Evolutionary conservation across 2,329 filamentous ascomycete species (phyloP), one percentile per base, ranked within the genome.

Genomic region (Cercospora zeae-maydis): DNA sequence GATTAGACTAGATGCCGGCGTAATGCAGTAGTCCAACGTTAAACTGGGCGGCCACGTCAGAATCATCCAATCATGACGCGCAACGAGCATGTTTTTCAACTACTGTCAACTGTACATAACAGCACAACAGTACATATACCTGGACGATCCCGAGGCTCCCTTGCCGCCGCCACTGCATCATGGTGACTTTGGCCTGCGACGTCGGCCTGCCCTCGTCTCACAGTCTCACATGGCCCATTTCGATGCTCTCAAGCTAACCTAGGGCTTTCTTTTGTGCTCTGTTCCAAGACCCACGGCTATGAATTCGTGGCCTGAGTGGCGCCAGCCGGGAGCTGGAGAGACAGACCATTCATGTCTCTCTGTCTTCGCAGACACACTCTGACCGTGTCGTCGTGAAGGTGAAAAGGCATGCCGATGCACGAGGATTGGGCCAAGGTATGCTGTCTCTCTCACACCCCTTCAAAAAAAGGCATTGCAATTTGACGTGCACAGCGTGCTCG

Each of bases 91-190:
- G 52, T 19, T 21, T 24, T 54, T 36, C n/a, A n/a, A n/a, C n/a
- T n/a, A n/a, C n/a, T n/a, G n/a, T n/a, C n/a, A n/a, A n/a, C n/a
- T n/a, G n/a, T n/a, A n/a, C n/a, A n/a, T n/a, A n/a, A n/a, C n/a
- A n/a, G n/a, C n/a, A n/a, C n/a, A n/a, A n/a, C n/a, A n/a, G n/a
- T n/a, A n/a, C n/a, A n/a, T n/a, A n/a, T n/a, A n/a, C n/a, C n/a
- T n/a, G n/a, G 52, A 47, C 34, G 34, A 30, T 6, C 6, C 6
- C 3, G 24, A 27, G 3, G 19, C 27, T 24, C 27, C 19, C 33
- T 55, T 19, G 52, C 31, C 52, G 16, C 52, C 31, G 52, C 52
- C 52, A 37, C 52, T 55, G 52, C 52, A 55, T 55, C 31, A 36
- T 31, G 16, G 13, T 19, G 52, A n/a, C n/a, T n/a, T n/a, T n/a